Evolutionary conservation across 2,329 filamentous ascomycete species (phyloP).

Genomic region (Sarocladium oryzae): DNA sequence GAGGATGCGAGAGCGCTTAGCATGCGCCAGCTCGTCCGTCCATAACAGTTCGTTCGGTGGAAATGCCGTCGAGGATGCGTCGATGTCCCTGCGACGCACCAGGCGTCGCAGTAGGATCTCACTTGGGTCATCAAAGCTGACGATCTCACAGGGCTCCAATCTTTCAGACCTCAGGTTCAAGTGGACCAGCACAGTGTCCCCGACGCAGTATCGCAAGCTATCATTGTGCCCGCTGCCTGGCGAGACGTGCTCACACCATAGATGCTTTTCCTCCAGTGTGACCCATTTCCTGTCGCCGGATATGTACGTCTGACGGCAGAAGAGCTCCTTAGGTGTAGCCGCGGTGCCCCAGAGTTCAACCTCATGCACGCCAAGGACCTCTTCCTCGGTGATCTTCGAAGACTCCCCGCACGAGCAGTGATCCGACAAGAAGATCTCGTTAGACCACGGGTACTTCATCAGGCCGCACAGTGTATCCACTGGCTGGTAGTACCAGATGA

Average conservation of each 20-base stretch:
- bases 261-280: conserved; percentile 47
- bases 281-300: conserved; percentile 55
- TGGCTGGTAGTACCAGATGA: conserved; percentile 70
- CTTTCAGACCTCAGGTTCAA: conserved; percentile 21
- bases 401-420: conserved; percentile 62
- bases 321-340: conserved; percentile 44
- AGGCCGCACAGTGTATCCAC: conserved; percentile 63
- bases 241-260: conserved; percentile 40
- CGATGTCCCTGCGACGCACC: conserved; percentile 38
- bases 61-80: conserved; percentile 22
- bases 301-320: conserved; percentile 65
- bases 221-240: neutral
- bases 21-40: conserved; percentile 35
- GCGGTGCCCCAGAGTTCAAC: conserved; percentile 53
- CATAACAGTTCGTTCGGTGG: conserved; percentile 55
- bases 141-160: conserved; percentile 57
- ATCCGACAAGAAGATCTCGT: conserved; percentile 72
- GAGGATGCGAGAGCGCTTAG: conserved; percentile 36
- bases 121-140: conserved; percentile 20
- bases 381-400: conserved; percentile 40
- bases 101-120: conserved; percentile 35
- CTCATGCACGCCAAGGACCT: conserved; percentile 50
- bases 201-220: conserved; percentile 30
- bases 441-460: conserved; percentile 61
- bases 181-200: conserved; percentile 54